phyloP scores from a whole-genome alignment of 345 rosid species.

The Gossypium longicalyx region DNA sequence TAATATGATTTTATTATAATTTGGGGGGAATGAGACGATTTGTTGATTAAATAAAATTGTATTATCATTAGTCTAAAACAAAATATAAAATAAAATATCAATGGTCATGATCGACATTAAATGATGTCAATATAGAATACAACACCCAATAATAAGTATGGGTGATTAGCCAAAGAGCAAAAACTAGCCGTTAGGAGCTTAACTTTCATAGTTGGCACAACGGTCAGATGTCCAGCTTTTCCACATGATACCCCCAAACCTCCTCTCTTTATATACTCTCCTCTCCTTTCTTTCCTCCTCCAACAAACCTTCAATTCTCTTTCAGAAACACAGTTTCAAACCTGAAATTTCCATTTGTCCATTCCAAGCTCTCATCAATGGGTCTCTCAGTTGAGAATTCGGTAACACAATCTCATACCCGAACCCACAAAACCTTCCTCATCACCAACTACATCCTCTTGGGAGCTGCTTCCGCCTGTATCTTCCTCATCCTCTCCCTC shows the following conservation, averaged over 20 bases:
- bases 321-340: background rate
- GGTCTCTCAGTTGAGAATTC: conserved; percentile 27
- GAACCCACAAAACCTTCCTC: conserved; percentile 69
- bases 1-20: too few species aligned
- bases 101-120: too few species aligned
- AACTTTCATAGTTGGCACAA: background rate
- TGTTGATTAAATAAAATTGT: too few species aligned
- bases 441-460: conserved; percentile 82
- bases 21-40: too few species aligned
- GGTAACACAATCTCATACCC: conserved; percentile 35
- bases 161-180: background rate
- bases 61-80: too few species aligned
- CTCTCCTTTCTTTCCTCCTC: background rate
- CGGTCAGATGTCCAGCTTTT: conserved; percentile 13
- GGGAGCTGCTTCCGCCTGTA: conserved; percentile 83
- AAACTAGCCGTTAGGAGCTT: conserved; percentile 14
- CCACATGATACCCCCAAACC: background rate
- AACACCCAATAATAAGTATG: background rate
- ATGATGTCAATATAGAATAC: too few species aligned
- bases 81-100: too few species aligned
- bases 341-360: background rate
- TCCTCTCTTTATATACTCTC: background rate
- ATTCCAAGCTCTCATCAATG: conserved; percentile 19
- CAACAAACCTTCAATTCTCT: background rate
- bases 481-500: conserved; percentile 87